Base-by-base conservation (phyloP, 106 monocot species). In the Acanthochlamys bracteata region DNA sequence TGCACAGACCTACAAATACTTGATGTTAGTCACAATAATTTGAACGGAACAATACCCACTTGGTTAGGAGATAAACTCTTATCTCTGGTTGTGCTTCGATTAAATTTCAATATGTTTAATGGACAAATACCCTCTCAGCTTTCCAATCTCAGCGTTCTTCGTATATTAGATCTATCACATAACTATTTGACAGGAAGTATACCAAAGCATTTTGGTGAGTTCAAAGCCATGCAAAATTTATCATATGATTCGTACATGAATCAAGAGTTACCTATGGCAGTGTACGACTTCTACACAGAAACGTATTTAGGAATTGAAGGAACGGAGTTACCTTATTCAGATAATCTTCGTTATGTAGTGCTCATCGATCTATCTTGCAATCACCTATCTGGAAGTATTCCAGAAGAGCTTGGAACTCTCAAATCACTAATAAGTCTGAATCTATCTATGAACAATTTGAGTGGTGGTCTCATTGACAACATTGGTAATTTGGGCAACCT, bases 391-490 rank as follows among this genome's bases (percentile, higher is more conserved):
- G 55, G 55, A 21, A 21, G 10, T 3, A 55, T 55, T 55, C 55
- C 55, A 2, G 55, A 55, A 55, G 55, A 55, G 20, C 22, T 55
- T 19, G 55, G 55, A 22, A 23, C 57, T 41, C 57, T 69, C 12
- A 14, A 14, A 11, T 26, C 11, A 33, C 4, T 69, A 6, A 11
- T 12, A 7, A 57, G 56, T 21, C 15, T 69, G 20, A 24, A 69
- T 58, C 33, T 69, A 24, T 69, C 68, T 11, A 42, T 12, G 7
- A 69, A 69, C 54, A 40, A 55, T 26, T 24, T 69, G 8, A 57
- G 20, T 10, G 68, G 61, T 7, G 25, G 24, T 21, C 61, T 60
- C 41, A 25, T 59, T 1, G 1, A 53, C 11, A 17, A 1, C 10
- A 12, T 80, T 19, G 0, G 7, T 6, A 21, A 0, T 12, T 43